Base-by-base conservation (phyloP, 2,329 filamentous ascomycete genomes). In the Scedosporium aurantiacum region DNA sequence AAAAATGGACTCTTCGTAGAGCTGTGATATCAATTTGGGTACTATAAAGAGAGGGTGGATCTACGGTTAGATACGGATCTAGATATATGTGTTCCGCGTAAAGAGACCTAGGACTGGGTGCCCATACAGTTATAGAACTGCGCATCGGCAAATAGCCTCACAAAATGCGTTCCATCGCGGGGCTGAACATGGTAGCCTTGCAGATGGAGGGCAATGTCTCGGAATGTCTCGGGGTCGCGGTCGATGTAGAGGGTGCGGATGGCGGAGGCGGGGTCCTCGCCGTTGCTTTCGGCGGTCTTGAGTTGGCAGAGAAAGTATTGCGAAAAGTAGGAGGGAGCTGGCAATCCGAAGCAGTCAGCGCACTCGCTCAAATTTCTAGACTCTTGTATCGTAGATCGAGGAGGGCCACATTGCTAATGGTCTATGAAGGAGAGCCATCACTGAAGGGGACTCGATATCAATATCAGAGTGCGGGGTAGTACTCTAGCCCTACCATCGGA, bases 301-400 rank as follows among this genome's bases (percentile, higher is more conserved):
- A 97, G 75, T 75, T 97, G 92, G 68, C 90, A 89, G 67, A 86
- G 81, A 73, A 97, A 97, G 77, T 94, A 97, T 67, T 91, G 88
- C 21, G 93, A 96, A 75, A 97, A 97, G 74, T 97, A 97, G 58
- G 92, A 97, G 63, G 93, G 93, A 69, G 91, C 93, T 96, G 21
- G 18, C 16, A 5, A 16, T 40, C 18, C 23, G 54, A 57, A 27
- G 21, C 8, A 28, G 18, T 37, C 2, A 28, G 50, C 21, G 23
- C 61, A 23, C 32, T 10, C 8, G 14, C 32, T 37, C 32, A 12
- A 37, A 14, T 37, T 37, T 3, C 32, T 37, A 12, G 1, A 37
- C 8, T 37, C 8, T 37, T 37, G 2, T 37, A 37, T 37, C 32
- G 8, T 10, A 37, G 2, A 37, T 28, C 10, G 3, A 10, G 32